Conservation (phyloP, 495 filamentous ascomycete genomes). For the Xylaria bambusicola region DNA sequence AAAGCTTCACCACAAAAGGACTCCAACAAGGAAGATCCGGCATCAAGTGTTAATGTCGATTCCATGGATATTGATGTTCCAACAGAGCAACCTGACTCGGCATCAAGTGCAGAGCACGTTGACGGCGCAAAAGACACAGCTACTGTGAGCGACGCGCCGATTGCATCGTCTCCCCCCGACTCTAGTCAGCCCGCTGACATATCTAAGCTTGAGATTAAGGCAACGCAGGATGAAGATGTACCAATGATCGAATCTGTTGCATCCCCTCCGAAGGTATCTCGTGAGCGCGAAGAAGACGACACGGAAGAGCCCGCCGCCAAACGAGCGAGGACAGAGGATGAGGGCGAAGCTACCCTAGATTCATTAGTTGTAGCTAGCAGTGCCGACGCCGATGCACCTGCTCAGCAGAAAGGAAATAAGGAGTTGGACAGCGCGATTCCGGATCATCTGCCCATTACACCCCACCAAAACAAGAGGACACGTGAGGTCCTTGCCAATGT, state of each 20-base stretch:
- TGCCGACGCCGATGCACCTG: neutral
- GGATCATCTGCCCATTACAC: slow-evolving; percentile 43
- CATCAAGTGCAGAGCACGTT: slow-evolving; percentile 13
- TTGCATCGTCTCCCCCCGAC: slow-evolving; percentile 30
- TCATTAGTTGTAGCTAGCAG: slow-evolving; percentile 29
- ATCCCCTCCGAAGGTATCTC: slow-evolving; percentile 55
- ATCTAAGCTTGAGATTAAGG: slow-evolving; percentile 36
- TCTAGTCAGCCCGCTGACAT: slow-evolving; percentile 25
- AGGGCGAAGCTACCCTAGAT: slow-evolving; percentile 25
- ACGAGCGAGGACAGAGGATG: slow-evolving; percentile 64
- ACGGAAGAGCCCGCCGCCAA: slow-evolving; percentile 77
- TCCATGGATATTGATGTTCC: slow-evolving; percentile 38
- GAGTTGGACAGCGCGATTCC: slow-evolving; percentile 27
- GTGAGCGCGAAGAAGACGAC: slow-evolving; percentile 72
- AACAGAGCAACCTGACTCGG: slow-evolving; percentile 14
- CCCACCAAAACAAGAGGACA: slow-evolving; percentile 49
- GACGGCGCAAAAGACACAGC: slow-evolving; percentile 34
- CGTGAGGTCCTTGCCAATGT: slow-evolving; percentile 62
- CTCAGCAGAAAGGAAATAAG: slow-evolving; percentile 18
- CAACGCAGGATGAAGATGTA: slow-evolving; percentile 34
- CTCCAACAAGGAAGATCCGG: neutral
- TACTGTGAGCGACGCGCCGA: slow-evolving; percentile 23
- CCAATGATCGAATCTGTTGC: slow-evolving; percentile 38
- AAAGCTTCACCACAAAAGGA: slow-evolving; percentile 7
- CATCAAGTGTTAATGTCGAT: slow-evolving; percentile 9